Evolutionary conservation across 2,329 filamentous ascomycete genomes (phyloP), one percentile per base, ranked within the genome.

Genomic region (Cladosporium velox): DNA sequence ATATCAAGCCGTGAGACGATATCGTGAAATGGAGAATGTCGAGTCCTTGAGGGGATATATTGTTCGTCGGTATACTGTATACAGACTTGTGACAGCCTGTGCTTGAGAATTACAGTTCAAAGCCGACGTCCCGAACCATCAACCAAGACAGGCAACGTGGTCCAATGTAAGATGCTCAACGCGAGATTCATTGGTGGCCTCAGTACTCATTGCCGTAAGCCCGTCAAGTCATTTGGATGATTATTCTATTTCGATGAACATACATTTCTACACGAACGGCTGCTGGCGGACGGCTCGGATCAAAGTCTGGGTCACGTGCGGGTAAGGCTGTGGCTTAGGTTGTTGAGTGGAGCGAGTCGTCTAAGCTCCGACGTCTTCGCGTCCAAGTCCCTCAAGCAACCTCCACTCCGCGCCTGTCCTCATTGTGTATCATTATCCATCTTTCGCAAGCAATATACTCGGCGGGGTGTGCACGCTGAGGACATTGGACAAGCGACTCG

Each of bases 371-470:
- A 35, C 34, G 34, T 12, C 30, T 34, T n/a, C 52, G 52, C 52
- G 52, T 55, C 52, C 24, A 24, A 24, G n/a, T 8, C 52, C 52
- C 12, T 30, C 21, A 55, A 21, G n/a, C 41, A 12, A 21, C 30
- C 52, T 55, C 52, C 30, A 38, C 55, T 28, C 28, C 55, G 55
- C 55, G 55, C 34, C 55, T 41, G 55, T 34, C 34, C 55, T 41
- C 55, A 34, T 18, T 41, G 55, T 41, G 26, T 58, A 58, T 58
- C 55, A 24, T 58, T 58, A 58, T 41, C 55, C 55, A 58, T 55
- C 52, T 54, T 28, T 55, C 26, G 32, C 55, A 58, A 58, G 32
- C 55, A 58, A 58, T 58, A 38, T 41, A 41, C 34, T 35, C 30
- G 55, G 55, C 32, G 55, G 55, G 34, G 55, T 24, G 21, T 41